Base-by-base conservation (phyloP, 2,329 filamentous ascomycete genomes). In the Plectosphaerella sp. region DNA sequence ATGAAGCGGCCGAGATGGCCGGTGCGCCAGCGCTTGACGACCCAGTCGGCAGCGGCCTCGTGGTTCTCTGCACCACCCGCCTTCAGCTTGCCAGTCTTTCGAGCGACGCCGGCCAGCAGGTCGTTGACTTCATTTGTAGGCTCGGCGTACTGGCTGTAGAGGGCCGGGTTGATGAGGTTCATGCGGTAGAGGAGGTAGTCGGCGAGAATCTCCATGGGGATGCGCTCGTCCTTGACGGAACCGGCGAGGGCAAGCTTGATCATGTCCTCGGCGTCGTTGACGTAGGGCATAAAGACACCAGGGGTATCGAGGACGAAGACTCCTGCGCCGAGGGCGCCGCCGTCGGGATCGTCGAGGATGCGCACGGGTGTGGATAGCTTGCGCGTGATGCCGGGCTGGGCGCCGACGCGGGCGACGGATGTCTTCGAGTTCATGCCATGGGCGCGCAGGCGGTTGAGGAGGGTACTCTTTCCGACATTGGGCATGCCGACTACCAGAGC, bases 401-500 rank as follows among this genome's bases (percentile, higher is more conserved):
- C 85, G 10, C 94, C 94, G 1, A 92, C 97, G 56, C 76, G 78
- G 37, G 92, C 89, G 1, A 85, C 92, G 66, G 93, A 95, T 25
- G 67, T 58, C 15, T 65, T 64, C 2, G 20, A 22, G 18, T 78
- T 57, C 59, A 89, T 79, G 41, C 91, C 90, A 16, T 79, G 75
- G 41, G 77, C 80, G 18, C 94, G 86, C 47, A 97, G 79, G 15
- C 86, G 82, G 68, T 99, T 99, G 42, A 99, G 82, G n/a, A 99
- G 77, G 1, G 92, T 91, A 46, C 90, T 96, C 72, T 99, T 99
- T 36, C 94, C 94, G 0, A 96, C 90, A 65, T 99, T 99, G 36
- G 94, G 94, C 92, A 99, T 97, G 51, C 94, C 94, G 14, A 97
- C 92, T 1, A 97, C 83, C 67, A 99, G 81, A 52, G 91, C 82